Percentiles rank a stretch among this genome's conserved stretches.
These are phyloP conservation scores for Apiosordaria backusii DNA, from an alignment of 495 filamentous ascomycete genomes.

Conservation along the genomic window DNA sequence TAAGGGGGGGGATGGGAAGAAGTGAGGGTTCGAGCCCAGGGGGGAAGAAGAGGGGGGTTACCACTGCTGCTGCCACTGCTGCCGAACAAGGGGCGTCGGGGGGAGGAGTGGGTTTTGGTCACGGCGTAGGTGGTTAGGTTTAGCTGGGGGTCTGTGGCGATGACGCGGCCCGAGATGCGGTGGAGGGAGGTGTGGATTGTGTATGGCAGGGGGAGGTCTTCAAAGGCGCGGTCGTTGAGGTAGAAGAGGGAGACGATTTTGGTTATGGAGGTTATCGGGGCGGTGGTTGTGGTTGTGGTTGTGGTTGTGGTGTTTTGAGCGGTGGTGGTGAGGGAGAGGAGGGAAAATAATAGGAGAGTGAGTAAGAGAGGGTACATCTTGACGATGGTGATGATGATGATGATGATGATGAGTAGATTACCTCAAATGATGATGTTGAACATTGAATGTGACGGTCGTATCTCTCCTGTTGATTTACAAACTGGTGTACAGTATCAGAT, in stretches of 20 bases:
- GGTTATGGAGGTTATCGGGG: conserved; percentile 5
- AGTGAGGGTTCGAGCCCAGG: not conserved
- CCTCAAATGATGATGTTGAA: too few species aligned
- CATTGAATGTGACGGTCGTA: too few species aligned
- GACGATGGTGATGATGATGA: too few species aligned
- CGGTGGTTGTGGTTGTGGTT: not conserved
- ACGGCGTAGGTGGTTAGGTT: conserved; percentile 25
- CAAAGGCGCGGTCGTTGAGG: conserved; percentile 27
- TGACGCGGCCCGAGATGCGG: conserved; percentile 22
- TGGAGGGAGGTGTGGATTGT: conserved; percentile 25
- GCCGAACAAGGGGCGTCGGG: too few species aligned
- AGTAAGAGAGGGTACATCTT: not conserved
- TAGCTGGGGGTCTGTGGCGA: conserved; percentile 16
- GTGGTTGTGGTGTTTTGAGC: not conserved
- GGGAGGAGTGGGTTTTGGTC: conserved; percentile 23
- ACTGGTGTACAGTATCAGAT: too few species aligned
- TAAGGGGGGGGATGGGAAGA: not conserved
- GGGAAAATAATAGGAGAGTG: not conserved
- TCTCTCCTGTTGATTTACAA: too few species aligned
- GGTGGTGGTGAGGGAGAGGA: not conserved
- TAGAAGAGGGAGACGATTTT: conserved; percentile 27
- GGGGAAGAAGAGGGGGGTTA: not conserved
- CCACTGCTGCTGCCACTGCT: not conserved
- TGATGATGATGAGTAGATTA: too few species aligned
- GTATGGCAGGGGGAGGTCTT: conserved; percentile 18